Evolutionary conservation across 129 eudicot genomes (phyloP), one percentile per base, ranked within the genome.

Genomic region (Solidago caesia): DNA sequence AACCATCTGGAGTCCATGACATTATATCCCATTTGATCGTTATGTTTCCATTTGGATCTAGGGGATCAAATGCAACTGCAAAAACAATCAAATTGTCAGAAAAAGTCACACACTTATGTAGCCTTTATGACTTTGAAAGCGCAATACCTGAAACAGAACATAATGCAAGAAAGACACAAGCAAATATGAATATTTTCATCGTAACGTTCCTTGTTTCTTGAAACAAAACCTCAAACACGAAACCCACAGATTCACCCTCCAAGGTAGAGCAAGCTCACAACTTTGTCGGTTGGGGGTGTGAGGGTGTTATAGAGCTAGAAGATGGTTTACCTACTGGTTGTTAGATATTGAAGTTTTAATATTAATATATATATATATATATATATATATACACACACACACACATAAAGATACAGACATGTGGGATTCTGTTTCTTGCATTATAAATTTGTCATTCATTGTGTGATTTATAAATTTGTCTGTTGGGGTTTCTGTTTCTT

Each of bases 1-100:
- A 87, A 66, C 92, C 96, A 55, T 88, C 92, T 12, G 90, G 87
- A 16, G 90, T 88, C 90, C 96, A 88, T 16, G 96, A 87, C 92
- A 91, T 83, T 26, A 91, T 69, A 58, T 91, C 91, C 97, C 92
- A 91, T 82, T 91, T 91, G 81, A 91, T 84, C 48, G 97, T 89
- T 75, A 91, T 75, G 86, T 89, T 91, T 43, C 92, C 92, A 7
- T 76, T 91, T 47, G 97, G 96, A 87, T 91, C 97, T 71, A 88
- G 69, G 21, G 97, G 96, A 85, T 91, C 97, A 74, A 88, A 91
- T 12, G 97, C 96, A 83, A 67, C 92, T 89, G 85, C 82, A 82
- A 46, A 33, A 55, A 46, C 16, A 10, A 55, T 14, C 16, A 41
- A 74, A 33, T 44, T 4, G 53, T 72, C 51, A 45, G 39, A 52